Evolutionary conservation across 208 protist genomes (phyloP).

Genomic region (Leishmania turanica): DNA sequence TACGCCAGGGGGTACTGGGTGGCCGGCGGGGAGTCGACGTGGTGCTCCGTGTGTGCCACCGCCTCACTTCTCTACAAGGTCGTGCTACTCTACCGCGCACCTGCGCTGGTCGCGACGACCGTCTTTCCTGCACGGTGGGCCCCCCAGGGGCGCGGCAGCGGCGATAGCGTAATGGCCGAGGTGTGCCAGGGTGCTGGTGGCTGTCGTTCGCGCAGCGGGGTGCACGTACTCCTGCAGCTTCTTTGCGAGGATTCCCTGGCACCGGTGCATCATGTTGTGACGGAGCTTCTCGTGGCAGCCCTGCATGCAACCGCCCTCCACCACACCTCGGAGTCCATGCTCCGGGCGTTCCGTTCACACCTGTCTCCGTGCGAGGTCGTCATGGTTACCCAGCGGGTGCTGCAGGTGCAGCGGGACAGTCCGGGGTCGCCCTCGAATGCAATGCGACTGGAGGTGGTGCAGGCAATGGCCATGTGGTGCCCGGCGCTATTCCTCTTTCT

Average conservation of each 20-base stretch:
- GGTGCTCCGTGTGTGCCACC: constrained; percentile 13
- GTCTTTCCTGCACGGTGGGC: constrained; percentile 14
- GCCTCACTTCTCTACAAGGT: constrained; percentile 24
- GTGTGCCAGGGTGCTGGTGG: too few species aligned
- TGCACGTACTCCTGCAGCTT: constrained; percentile 15
- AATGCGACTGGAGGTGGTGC: constrained; percentile 32
- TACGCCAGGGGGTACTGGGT: constrained; percentile 11
- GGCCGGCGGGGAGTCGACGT: constrained; percentile 15
- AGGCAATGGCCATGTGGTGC: constrained; percentile 31
- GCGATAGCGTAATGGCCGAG: background rate
- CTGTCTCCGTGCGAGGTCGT: background rate
- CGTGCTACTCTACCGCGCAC: constrained; percentile 11
- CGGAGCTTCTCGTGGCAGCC: constrained; percentile 27
- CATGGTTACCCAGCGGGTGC: background rate
- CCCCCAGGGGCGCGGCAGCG: background rate
- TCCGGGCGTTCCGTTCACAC: constrained; percentile 19
- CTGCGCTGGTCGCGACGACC: constrained; percentile 6
- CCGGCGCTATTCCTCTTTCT: constrained; percentile 28
- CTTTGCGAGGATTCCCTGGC: constrained; percentile 8
- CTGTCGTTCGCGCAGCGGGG: constrained; percentile 10
- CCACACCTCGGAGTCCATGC: background rate
- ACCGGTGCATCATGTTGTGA: constrained; percentile 10
- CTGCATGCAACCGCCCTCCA: constrained; percentile 18
- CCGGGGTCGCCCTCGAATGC: constrained; percentile 24
- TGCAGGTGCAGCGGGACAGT: constrained; percentile 14